Conservation (phyloP, 805 yeast genomes). For the Trichomonascus vanleenenianus region DNA sequence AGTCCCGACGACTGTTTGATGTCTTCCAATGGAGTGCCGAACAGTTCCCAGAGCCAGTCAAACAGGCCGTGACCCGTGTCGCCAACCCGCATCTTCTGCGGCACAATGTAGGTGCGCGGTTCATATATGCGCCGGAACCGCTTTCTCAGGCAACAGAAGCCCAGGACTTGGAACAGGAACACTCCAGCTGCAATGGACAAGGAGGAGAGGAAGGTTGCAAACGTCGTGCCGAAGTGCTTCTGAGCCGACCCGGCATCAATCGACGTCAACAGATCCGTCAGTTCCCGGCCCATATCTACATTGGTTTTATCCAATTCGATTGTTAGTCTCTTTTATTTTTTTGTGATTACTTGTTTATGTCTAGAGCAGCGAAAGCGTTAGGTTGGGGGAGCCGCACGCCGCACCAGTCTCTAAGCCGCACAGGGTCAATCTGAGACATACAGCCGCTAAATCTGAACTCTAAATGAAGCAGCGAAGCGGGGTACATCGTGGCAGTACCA, state of each 20-base stretch:
- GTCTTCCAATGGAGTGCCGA: constrained; percentile 34
- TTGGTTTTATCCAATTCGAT: too few relatives aligned
- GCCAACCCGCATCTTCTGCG: constrained; percentile 30
- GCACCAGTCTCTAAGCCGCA: not conserved
- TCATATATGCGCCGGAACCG: constrained; percentile 40
- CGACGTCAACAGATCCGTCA: not conserved
- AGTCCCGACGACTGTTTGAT: constrained; percentile 47
- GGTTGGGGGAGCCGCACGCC: not conserved
- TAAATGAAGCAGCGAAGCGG: not conserved
- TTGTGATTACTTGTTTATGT: not conserved
- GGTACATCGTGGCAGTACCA: not conserved
- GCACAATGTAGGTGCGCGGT: constrained; percentile 43
- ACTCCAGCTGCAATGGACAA: constrained; percentile 45
- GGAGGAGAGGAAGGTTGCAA: constrained; percentile 49
- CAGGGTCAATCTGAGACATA: not conserved
- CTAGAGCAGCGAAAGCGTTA: not conserved
- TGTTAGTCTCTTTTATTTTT: too few relatives aligned
- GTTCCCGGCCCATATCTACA: not conserved
- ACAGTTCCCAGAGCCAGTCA: constrained; percentile 46
- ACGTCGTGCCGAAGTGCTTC: constrained; percentile 26
- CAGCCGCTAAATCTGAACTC: too few relatives aligned
- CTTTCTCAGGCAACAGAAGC: constrained; percentile 33
- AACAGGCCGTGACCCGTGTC: constrained; percentile 34
- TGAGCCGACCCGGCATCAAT: constrained; percentile 10
- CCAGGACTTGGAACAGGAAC: constrained; percentile 42